phyloP scores from a whole-genome alignment of 2,329 filamentous ascomycete genomes.

The Fusarium beomiforme region DNA sequence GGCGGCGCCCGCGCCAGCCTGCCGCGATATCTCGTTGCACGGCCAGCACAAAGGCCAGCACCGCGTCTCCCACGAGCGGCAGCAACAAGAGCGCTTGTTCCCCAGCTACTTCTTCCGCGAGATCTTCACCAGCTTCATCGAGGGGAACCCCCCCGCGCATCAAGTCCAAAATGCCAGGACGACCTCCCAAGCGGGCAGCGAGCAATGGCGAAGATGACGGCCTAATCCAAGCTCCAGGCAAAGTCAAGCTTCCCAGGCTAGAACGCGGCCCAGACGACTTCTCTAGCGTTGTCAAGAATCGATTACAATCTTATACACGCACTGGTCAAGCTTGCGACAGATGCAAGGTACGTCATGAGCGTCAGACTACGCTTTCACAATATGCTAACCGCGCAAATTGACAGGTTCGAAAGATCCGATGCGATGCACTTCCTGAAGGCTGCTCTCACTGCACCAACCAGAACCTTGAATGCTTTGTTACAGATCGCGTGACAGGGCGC shows the following conservation, averaged over 20 bases:
- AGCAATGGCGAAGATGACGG: slow-evolving; percentile 46
- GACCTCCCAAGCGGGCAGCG: slow-evolving; percentile 38
- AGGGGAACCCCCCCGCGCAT: slow-evolving; percentile 32
- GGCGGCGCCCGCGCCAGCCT: slow-evolving; percentile 41
- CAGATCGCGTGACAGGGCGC: slow-evolving; percentile 85
- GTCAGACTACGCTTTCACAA: background rate
- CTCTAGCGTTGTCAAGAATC: slow-evolving; percentile 65
- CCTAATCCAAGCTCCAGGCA: slow-evolving; percentile 44
- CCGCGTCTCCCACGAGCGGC: slow-evolving; percentile 17
- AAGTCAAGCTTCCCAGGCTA: slow-evolving; percentile 61
- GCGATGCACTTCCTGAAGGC: slow-evolving; percentile 81
- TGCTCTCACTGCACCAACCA: slow-evolving; percentile 85
- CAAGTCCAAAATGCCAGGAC: slow-evolving; percentile 39
- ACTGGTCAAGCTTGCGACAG: slow-evolving; percentile 90
- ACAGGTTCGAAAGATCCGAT: slow-evolving; percentile 86
- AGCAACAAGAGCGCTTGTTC: slow-evolving; percentile 18
- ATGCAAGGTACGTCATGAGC: slow-evolving; percentile 72
- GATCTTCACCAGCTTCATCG: slow-evolving; percentile 27
- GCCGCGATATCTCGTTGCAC: slow-evolving; percentile 30
- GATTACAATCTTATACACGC: slow-evolving; percentile 64
- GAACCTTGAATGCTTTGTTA: slow-evolving; percentile 82
- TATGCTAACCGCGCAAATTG: slow-evolving; percentile 18
- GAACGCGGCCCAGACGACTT: slow-evolving; percentile 62
- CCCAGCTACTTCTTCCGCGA: slow-evolving; percentile 15
- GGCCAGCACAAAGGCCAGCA: slow-evolving; percentile 24